phyloP scores from a whole-genome alignment of 768 basidiomycete species.

The Obba rivulosa region DNA sequence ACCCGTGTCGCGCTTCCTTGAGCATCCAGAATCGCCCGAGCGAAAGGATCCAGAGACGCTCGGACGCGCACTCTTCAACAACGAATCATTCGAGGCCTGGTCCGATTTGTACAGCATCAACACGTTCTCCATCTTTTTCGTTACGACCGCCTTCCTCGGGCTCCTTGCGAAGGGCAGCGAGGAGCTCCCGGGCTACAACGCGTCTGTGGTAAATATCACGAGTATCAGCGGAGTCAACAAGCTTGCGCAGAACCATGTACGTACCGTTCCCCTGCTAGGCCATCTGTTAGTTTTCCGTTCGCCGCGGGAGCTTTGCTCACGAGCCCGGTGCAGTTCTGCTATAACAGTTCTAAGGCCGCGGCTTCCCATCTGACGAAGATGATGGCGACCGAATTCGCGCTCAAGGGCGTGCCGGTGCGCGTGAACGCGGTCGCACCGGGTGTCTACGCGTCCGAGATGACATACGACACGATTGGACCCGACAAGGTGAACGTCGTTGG shows the following conservation, averaged over 20 bases:
- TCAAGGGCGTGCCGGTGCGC: constrained; percentile 63
- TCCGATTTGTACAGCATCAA: constrained; percentile 57
- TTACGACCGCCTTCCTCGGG: constrained; percentile 71
- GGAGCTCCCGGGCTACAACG: constrained; percentile 51
- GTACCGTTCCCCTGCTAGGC: constrained; percentile 18
- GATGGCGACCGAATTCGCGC: constrained; percentile 69
- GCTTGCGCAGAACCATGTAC: constrained; percentile 72
- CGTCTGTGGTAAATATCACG: constrained; percentile 71
- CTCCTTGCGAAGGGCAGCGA: constrained; percentile 67
- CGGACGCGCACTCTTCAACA: constrained; percentile 64
- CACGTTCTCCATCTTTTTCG: constrained; percentile 72
- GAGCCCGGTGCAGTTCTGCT: constrained; percentile 53
- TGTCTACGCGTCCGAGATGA: constrained; percentile 75
- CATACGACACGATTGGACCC: constrained; percentile 41
- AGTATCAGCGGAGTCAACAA: constrained; percentile 71
- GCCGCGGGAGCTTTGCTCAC: neutral
- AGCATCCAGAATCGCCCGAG: constrained; percentile 49
- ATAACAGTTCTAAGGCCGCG: constrained; percentile 79
- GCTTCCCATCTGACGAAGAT: constrained; percentile 72
- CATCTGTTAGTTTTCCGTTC: neutral
- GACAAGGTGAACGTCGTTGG: constrained; percentile 48
- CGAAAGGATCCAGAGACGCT: constrained; percentile 59
- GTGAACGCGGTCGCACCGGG: constrained; percentile 73
- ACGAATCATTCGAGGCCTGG: constrained; percentile 63
- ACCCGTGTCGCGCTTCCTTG: constrained; percentile 55